Evolutionary conservation across 768 basidiomycete genomes (phyloP), one percentile per base, ranked within the genome.

Genomic region (Lactifluus piperatus): DNA sequence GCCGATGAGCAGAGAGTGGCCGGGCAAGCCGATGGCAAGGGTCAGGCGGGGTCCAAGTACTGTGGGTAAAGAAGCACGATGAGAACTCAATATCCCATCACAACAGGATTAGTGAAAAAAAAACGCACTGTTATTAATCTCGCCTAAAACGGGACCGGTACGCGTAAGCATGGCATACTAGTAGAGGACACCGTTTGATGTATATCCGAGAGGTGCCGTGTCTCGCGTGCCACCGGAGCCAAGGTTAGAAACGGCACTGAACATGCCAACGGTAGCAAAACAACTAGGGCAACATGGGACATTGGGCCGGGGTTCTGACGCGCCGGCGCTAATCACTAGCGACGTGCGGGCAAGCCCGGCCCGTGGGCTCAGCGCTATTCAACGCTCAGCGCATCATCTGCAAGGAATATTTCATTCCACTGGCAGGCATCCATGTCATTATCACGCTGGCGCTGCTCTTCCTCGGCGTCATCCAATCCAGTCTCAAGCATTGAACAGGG

Each of bases 1-100:
- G 13, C 79, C 76, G 34, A 80, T 72, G 58, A 80, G 81, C 50
- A 80, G 66, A 1, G 77, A 72, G 60, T 82, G 82, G 44, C 81
- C 81, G 52, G 72, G 72, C 2, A 79, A 76, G 5, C 81, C 81
- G 57, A 81, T 41, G 65, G 73, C 73, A 20, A 83, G 72, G 0
- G 82, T 81, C 10, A 75, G 57, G 16, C 75, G 73, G 26, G 79
- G 75, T 2, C 81, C 81, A n/a, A 82, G 74, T 8, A 75, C 70
- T 74, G 57, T 24, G 36, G 32, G 43, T 16, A 32, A 49, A 4
- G 14, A 24, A 37, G 27, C 18, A 37, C 39, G 26, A 32, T 22
- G 22, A 18, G 27, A 30, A 18, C 32, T 41, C n/a, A n/a, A n/a
- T n/a, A n/a, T n/a, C n/a, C n/a, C n/a, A 2, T 14, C 34, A 34